These are phyloP conservation scores for Talaromyces borbonicus DNA, from an alignment of 495 filamentous ascomycete species.

Conservation along the genomic window DNA sequence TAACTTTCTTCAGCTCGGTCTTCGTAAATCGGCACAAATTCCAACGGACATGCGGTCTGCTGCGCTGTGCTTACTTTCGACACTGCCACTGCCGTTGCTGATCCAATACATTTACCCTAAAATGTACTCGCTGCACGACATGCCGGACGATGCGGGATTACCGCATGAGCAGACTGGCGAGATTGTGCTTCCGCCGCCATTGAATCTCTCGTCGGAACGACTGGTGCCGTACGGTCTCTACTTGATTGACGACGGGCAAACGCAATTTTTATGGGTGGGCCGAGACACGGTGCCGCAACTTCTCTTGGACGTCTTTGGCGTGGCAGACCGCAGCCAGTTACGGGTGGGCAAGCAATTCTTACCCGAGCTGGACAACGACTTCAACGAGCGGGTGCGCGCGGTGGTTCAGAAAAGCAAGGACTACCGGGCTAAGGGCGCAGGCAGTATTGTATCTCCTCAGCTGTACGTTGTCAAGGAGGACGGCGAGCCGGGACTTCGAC, in stretches of 20 bases:
- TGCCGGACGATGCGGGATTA: conserved; percentile 88
- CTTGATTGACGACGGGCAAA: conserved; percentile 93
- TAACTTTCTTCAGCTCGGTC: conserved; percentile 62
- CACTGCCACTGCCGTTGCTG: conserved; percentile 79
- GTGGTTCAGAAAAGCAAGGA: conserved; percentile 88
- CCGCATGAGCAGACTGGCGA: conserved; percentile 78
- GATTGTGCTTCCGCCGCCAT: conserved; percentile 71
- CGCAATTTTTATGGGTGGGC: conserved; percentile 96
- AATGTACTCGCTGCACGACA: conserved; percentile 91
- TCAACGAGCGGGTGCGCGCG: conserved; percentile 85
- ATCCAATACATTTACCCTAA: conserved; percentile 96
- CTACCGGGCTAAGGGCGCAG: conserved; percentile 71
- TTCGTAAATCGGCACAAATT: conserved; percentile 92
- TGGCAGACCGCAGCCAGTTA: conserved; percentile 66
- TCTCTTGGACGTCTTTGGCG: conserved; percentile 79
- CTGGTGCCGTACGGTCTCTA: conserved; percentile 93
- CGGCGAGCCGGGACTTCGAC: conserved; percentile 85
- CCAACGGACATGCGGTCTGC: conserved; percentile 92
- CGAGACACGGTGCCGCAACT: conserved; percentile 87
- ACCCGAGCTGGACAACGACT: conserved; percentile 85
- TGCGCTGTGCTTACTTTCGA: conserved; percentile 85
- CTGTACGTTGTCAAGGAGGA: conserved; percentile 92
- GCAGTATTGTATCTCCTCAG: conserved; percentile 84
- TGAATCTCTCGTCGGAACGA: conserved; percentile 80
- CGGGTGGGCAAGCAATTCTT: conserved; percentile 83